Percentiles rank a stretch among this genome's conserved stretches.
Conservation (phyloP, 2,329 filamentous ascomycete species). For the Alternaria ethzedia region DNA sequence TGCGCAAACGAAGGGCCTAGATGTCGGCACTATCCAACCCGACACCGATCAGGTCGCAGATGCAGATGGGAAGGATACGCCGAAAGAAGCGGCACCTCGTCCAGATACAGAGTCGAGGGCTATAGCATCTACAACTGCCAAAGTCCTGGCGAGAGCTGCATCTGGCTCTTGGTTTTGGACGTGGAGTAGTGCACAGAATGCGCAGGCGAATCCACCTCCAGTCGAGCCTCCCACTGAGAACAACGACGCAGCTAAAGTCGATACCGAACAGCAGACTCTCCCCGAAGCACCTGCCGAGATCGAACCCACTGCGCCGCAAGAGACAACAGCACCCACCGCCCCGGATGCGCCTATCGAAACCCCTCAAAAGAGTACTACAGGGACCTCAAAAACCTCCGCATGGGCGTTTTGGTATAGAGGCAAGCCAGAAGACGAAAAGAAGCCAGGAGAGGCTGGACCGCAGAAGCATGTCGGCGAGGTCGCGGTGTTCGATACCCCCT, state of each 20-base stretch:
- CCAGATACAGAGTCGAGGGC: conserved; percentile 26
- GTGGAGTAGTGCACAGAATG: conserved; percentile 58
- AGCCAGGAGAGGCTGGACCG: conserved; percentile 63
- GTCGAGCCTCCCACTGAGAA: conserved; percentile 16
- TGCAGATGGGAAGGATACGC: conserved; percentile 27
- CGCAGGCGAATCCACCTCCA: conserved; percentile 33
- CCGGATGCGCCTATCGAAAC: conserved; percentile 14
- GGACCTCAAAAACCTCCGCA: conserved; percentile 63
- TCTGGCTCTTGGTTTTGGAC: conserved; percentile 57
- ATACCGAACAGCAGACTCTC: conserved; percentile 11
- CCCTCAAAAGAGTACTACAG: conserved; percentile 27
- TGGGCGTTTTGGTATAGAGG: conserved; percentile 84
- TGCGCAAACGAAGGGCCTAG: conserved; percentile 33
- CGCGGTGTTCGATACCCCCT: conserved; percentile 59
- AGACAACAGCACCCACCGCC: conserved; percentile 4
- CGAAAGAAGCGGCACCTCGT: neutral
- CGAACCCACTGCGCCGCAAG: conserved; percentile 6
- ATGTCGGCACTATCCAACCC: conserved; percentile 1
- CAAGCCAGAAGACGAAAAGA: conserved; percentile 56
- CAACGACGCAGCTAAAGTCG: conserved; percentile 10
- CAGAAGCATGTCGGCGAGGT: conserved; percentile 61
- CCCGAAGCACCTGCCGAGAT: neutral
- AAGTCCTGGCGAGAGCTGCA: conserved; percentile 22
- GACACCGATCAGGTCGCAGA: conserved; percentile 15
- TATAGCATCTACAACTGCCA: conserved; percentile 9